Base-by-base conservation (phyloP, 257 asterid genomes). In the Petunia axillaris region DNA sequence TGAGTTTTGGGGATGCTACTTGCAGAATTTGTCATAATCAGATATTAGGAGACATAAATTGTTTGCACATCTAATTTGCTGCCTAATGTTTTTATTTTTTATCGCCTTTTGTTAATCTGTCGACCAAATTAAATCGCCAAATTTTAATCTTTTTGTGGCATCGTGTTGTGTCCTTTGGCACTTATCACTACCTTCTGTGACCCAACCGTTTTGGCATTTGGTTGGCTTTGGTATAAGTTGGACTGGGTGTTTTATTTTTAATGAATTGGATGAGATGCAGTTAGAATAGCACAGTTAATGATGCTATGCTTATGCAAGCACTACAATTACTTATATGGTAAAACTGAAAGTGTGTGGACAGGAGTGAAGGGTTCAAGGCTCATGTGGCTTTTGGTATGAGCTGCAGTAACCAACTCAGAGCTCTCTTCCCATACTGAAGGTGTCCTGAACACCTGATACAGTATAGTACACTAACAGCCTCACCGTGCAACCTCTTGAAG, bases 381-480 rank as follows among this genome's bases (percentile, higher is more conserved):
- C 3, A 2, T 0, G 0, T 35, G 1, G 50, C 11, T 71, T 44
- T 71, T 35, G 35, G 62, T 48, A 35, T 71, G 50, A 36, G 60
- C 35, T 10, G 46, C 6, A 25, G 5, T 46, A 9, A 25, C 14
- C 59, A 48, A 71, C 25, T 35, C 59, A 43, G 77, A 71, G 48
- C 8, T 8, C 76, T 44, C 41, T 70, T 70, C 16, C 41, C 58
- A 70, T 43, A 38, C 41, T 68, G 57, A 44, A 1, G 1, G 6
- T 46, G 43, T 5, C 3, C 43, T 71, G 77, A 25, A 71, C 77
- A 48, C 25, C 77, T 71, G 40, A 46, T 70, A 25, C 60, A 48
- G 35, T 48, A 71, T 68, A 44, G 8, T 67, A 46, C 5, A 70
- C 76, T 16, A 35, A 8, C 9, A 70, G 38, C 1, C 39, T 11